Evolutionary conservation across 257 asterid genomes (phyloP).

Genomic region (Ilex asprella): DNA sequence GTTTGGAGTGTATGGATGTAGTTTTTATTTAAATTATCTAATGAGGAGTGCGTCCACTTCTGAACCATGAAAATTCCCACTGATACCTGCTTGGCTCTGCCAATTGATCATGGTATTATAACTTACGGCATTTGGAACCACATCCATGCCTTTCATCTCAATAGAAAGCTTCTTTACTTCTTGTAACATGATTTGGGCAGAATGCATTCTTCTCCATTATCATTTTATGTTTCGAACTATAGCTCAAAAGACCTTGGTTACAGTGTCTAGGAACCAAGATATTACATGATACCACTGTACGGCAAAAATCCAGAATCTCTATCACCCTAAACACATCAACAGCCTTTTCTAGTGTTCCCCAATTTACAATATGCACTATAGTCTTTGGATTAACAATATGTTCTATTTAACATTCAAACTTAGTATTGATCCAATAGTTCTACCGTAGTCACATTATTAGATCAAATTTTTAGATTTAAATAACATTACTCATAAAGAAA

Average conservation of each 20-base stretch:
- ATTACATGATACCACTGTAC: conserved; percentile 54
- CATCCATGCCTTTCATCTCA: conserved; percentile 52
- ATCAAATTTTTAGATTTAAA: too few relatives aligned
- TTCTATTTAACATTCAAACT: too few relatives aligned
- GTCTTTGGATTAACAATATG: too few relatives aligned
- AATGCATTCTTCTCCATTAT: conserved; percentile 63
- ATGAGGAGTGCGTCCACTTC: too few relatives aligned
- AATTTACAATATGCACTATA: conserved; percentile 54
- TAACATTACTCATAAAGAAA: too few relatives aligned
- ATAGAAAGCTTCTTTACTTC: conserved; percentile 64
- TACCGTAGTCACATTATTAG: too few relatives aligned
- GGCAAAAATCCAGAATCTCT: conserved; percentile 51
- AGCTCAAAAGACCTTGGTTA: conserved; percentile 38
- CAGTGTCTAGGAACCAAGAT: conserved; percentile 75
- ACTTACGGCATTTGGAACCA: conserved; percentile 57
- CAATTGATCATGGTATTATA: conserved; percentile 72
- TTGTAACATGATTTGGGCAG: conserved; percentile 39
- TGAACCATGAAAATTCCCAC: conserved; percentile 18
- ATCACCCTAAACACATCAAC: conserved; percentile 54
- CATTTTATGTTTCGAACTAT: conserved; percentile 59
- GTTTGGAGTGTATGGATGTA: too few relatives aligned
- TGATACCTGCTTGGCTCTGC: conserved; percentile 49
- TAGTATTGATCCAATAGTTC: too few relatives aligned
- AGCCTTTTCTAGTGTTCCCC: conserved; percentile 63
- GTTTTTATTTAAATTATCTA: too few relatives aligned